A percentile compares a stretch with the other conserved stretches of the same genome.
These are phyloP conservation scores for Neurospora hispaniola DNA, from an alignment of 495 filamentous ascomycete genomes.

Conservation along the genomic window DNA sequence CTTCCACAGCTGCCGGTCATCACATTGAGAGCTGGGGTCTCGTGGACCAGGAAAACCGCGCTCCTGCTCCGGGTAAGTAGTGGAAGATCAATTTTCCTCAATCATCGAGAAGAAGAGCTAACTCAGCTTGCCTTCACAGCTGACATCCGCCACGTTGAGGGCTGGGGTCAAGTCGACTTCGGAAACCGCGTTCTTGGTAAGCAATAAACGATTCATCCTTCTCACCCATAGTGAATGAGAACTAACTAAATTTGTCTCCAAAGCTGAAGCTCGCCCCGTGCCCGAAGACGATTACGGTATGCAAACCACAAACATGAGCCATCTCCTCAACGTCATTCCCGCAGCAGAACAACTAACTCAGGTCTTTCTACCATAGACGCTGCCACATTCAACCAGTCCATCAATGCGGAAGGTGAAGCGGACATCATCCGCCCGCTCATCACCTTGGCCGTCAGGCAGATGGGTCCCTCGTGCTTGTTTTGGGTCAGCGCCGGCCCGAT, in stretches of 20 bases:
- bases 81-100: background rate
- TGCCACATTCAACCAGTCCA: background rate
- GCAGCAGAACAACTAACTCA: background rate
- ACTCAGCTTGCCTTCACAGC: background rate
- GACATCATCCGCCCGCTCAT: background rate
- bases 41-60: background rate
- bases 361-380: background rate
- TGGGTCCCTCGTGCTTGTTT: background rate
- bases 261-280: background rate
- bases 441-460: background rate
- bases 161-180: background rate
- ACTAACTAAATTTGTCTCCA: background rate
- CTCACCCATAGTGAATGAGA: background rate
- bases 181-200: background rate
- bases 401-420: background rate
- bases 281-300: background rate
- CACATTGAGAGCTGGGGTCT: background rate
- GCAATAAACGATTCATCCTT: background rate
- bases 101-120: background rate
- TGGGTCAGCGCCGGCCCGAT: background rate
- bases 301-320: background rate
- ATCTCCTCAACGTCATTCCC: background rate
- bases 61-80: background rate
- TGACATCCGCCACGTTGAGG: background rate
- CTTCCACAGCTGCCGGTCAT: background rate